Evolutionary conservation across 2,329 filamentous ascomycete species (phyloP).

Genomic region (Verticillium tricorpus): DNA sequence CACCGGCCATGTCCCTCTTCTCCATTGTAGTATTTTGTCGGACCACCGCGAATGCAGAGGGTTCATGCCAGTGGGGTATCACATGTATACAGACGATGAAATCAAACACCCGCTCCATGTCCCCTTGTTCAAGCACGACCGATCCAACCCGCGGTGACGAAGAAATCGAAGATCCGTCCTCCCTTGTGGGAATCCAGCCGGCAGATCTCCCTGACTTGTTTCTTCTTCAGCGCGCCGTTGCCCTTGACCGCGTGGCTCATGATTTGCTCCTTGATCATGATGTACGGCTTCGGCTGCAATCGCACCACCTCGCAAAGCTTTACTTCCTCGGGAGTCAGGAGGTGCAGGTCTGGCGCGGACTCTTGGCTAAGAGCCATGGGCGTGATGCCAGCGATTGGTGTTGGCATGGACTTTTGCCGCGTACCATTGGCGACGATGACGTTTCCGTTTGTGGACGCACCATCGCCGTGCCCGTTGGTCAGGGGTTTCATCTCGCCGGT

Average conservation of each 20-base stretch:
- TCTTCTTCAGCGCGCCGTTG: slow-evolving; percentile 88
- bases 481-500: slow-evolving; percentile 51
- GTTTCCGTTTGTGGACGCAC: slow-evolving; percentile 35
- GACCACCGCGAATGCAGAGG: neutral
- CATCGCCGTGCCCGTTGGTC: slow-evolving; percentile 48
- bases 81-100: neutral
- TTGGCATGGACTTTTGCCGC: slow-evolving; percentile 46
- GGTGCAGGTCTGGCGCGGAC: slow-evolving; percentile 75
- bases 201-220: slow-evolving; percentile 83
- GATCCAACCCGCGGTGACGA: slow-evolving; percentile 89
- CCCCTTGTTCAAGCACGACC: slow-evolving; percentile 61
- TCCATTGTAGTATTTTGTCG: neutral
- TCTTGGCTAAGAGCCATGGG: slow-evolving; percentile 69
- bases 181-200: slow-evolving; percentile 80
- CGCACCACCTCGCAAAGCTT: slow-evolving; percentile 82
- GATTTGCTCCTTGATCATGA: slow-evolving; percentile 92
- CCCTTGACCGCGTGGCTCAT: slow-evolving; percentile 85
- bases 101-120: neutral
- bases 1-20: neutral
- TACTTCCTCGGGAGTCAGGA: slow-evolving; percentile 77
- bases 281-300: slow-evolving; percentile 88
- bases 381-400: slow-evolving; percentile 55
- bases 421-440: slow-evolving; percentile 33
- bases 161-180: slow-evolving; percentile 86
- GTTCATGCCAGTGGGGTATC: neutral